Conservation (phyloP, 2,329 filamentous ascomycete genomes). For the Ophiocordyceps robertsii region DNA sequence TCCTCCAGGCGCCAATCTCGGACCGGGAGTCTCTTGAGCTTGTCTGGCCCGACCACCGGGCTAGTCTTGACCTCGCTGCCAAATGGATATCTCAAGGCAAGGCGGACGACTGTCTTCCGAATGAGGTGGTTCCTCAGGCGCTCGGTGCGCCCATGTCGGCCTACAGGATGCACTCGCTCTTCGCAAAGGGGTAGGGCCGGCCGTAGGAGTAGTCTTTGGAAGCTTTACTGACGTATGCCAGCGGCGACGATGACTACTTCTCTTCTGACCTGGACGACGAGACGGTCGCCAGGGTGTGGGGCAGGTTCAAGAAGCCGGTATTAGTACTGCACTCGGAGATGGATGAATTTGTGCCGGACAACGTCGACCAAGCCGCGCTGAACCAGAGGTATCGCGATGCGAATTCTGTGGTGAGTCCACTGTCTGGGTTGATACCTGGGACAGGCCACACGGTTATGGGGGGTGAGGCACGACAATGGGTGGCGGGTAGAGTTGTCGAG, state of each 20-base stretch:
- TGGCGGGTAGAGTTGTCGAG: conserved; percentile 29
- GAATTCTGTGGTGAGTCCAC: conserved; percentile 30
- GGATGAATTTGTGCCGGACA: conserved; percentile 51
- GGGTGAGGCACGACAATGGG: conserved; percentile 32
- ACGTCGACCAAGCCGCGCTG: conserved; percentile 43
- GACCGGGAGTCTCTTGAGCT: conserved; percentile 54
- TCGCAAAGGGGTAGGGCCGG: conserved; percentile 31
- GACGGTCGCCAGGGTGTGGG: conserved; percentile 50
- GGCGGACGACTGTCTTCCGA: conserved; percentile 39
- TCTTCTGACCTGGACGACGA: conserved; percentile 57
- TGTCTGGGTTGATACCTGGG: conserved; percentile 39
- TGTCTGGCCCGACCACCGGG: conserved; percentile 30
- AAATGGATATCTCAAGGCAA: conserved; percentile 41
- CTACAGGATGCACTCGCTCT: conserved; percentile 37
- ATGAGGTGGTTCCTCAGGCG: conserved; percentile 24
- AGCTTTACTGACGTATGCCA: conserved; percentile 9
- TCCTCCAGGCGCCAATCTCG: conserved; percentile 68
- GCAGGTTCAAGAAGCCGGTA: conserved; percentile 43
- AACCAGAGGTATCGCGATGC: conserved; percentile 41
- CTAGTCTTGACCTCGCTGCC: conserved; percentile 33
- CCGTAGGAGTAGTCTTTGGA: background rate
- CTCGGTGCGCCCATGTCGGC: conserved; percentile 35
- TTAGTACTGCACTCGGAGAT: conserved; percentile 51
- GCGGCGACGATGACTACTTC: conserved; percentile 77
- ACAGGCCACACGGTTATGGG: conserved; percentile 37